Base-by-base conservation (phyloP, 1,284 basidiomycete species). In the Nidula niveotomentosa region DNA sequence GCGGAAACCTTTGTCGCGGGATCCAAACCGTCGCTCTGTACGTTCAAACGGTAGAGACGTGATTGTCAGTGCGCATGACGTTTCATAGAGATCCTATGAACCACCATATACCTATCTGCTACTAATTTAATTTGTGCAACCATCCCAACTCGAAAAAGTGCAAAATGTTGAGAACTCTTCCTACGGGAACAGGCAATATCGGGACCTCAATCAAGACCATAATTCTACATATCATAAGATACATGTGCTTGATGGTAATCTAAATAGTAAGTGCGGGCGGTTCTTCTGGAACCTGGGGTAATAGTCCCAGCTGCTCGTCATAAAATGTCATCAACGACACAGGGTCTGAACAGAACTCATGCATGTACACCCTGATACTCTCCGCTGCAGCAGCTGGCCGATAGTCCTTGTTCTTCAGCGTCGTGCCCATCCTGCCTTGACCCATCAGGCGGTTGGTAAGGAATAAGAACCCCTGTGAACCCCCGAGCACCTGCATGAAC, bases 401-500 rank as follows among this genome's bases (percentile, higher is more conserved):
- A 53, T 77, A 74, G 8, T 80, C 80, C 61, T 80, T 81, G 54
- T 69, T 78, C 61, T 84, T 85, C 61, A 76, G 63, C 18, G 76
- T 72, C 9, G 77, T 72, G 0, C 83, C 83, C 73, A 85, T 76
- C 53, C 86, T 76, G 46, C 85, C 88, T 6, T 82, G 79, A 0
- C 80, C 84, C 78, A 91, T 85, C 53, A 96, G 76, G 36, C 94
- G 78, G 68, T 97, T 97, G 56, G 91, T 94, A 58, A 93, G 75
- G 78, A 94, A 96, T 54, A 94, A 73, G 71, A 94, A 95, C 0
- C 94, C 94, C 53, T 86, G 77, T 10, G 78, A 69, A 1, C 85
- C 89, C 1, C 90, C 91, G n/a, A 93, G 64, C 52, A 94, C 88
- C 66, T 96, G 93, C 12, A 94, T 85, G 62, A 96, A 91, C 3